These are phyloP conservation scores for Fusarium sp. DNA, from an alignment of 2,329 filamentous ascomycete genomes.

Conservation along the genomic window DNA sequence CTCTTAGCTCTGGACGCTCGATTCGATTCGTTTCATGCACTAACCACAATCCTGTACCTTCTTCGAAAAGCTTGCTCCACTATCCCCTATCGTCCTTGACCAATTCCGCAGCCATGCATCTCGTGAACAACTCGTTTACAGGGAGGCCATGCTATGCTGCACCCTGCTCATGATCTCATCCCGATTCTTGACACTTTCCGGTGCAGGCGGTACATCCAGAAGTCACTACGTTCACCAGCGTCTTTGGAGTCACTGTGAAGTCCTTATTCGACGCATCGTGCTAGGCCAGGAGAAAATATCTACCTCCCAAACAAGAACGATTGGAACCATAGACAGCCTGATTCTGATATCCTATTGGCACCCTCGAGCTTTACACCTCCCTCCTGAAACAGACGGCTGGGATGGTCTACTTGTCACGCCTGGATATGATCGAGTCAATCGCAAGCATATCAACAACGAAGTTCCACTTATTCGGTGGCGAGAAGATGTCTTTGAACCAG, in stretches of 20 bases:
- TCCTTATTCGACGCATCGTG: constrained; percentile 37
- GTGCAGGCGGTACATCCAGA: constrained; percentile 38
- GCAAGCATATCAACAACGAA: constrained; percentile 37
- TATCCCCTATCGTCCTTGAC: constrained; percentile 12
- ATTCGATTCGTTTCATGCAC: too few relatives aligned
- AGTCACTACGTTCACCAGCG: constrained; percentile 39
- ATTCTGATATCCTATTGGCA: constrained; percentile 47
- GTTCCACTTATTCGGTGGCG: constrained; percentile 43
- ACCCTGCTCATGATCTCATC: constrained; percentile 43
- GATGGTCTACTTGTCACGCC: constrained; percentile 39
- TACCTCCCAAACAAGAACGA: constrained; percentile 35
- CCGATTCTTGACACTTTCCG: constrained; percentile 42
- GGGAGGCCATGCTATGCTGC: constrained; percentile 44
- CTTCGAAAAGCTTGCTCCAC: constrained; percentile 23
- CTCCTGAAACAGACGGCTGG: constrained; percentile 45
- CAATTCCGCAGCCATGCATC: constrained; percentile 26
- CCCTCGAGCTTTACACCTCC: constrained; percentile 41
- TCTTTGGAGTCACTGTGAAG: constrained; percentile 43
- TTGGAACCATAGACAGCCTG: constrained; percentile 41
- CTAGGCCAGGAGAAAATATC: constrained; percentile 43
- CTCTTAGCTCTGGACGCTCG: too few relatives aligned
- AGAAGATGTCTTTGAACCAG: constrained; percentile 47
- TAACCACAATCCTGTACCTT: background rate
- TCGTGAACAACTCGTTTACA: constrained; percentile 26
- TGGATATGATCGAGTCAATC: constrained; percentile 37